Conservation (phyloP, 768 basidiomycete genomes). For the Serpula lacrymans region DNA sequence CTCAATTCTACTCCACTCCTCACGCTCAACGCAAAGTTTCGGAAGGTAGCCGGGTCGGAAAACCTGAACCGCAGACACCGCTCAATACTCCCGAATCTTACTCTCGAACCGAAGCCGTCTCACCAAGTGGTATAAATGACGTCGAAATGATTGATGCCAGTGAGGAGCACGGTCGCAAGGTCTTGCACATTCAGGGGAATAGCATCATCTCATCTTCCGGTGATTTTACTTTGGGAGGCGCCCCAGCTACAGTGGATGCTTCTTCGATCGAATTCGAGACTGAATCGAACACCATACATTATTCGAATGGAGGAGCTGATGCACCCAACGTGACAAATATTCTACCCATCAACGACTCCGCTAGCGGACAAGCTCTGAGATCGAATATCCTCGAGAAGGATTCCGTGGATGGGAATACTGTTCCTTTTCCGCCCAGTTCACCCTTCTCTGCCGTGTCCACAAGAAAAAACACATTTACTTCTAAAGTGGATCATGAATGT, state of each 20-base stretch:
- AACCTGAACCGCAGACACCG: neutral
- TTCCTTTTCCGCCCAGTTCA: no score
- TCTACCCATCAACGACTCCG: neutral
- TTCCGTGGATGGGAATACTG: no score
- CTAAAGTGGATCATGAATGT: no score
- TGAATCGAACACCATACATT: neutral
- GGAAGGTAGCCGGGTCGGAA: slow-evolving; percentile 3
- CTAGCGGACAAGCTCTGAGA: no score
- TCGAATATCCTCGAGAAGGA: no score
- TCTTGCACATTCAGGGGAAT: slow-evolving; percentile 20
- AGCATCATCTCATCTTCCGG: slow-evolving; percentile 28
- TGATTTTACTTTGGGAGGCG: slow-evolving; percentile 19
- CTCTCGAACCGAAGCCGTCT: neutral
- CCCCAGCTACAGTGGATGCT: slow-evolving; percentile 1
- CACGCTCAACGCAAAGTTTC: slow-evolving; percentile 2
- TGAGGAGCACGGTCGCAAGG: slow-evolving; percentile 4
- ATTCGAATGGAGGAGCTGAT: neutral
- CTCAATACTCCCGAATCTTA: neutral
- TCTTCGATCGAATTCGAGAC: neutral
- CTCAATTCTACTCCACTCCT: slow-evolving; percentile 26
- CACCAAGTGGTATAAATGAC: slow-evolving; percentile 4
- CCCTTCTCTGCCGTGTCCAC: no score
- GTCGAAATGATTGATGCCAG: slow-evolving; percentile 19
- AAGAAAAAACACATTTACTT: no score
- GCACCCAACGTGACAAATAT: neutral